Conservation (phyloP, 2,329 filamentous ascomycete genomes). For the Colletotrichum sidae region DNA sequence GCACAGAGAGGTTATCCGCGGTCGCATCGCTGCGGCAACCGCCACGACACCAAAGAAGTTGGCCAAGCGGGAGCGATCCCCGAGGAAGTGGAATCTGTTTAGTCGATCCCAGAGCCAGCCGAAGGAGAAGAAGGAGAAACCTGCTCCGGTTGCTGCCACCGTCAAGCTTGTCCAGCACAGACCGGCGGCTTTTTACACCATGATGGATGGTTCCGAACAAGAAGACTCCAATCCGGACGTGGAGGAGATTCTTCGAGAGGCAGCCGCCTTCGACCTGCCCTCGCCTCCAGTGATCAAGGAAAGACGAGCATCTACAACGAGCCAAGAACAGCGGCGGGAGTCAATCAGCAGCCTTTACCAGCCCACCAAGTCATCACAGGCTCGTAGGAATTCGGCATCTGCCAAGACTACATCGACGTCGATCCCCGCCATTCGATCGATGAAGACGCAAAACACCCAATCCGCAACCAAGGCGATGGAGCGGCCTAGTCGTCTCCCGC, state of each 20-base stretch:
- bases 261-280: constrained; percentile 49
- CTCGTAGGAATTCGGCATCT: constrained; percentile 29
- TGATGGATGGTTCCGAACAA: constrained; percentile 70
- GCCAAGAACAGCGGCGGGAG: constrained; percentile 27
- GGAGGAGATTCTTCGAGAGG: constrained; percentile 63
- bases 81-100: constrained; percentile 74
- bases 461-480: constrained; percentile 31
- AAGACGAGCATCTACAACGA: constrained; percentile 30
- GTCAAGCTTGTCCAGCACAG: constrained; percentile 63
- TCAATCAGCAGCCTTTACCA: constrained; percentile 27
- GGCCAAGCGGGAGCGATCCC: constrained; percentile 65
- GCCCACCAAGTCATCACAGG: constrained; percentile 34
- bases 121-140: constrained; percentile 51
- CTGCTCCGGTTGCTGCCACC: constrained; percentile 56
- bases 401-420: constrained; percentile 30
- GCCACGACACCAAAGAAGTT: constrained; percentile 62
- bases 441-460: constrained; percentile 27
- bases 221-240: constrained; percentile 58
- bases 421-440: constrained; percentile 31
- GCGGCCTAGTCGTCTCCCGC: constrained; percentile 75
- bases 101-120: constrained; percentile 63
- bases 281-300: constrained; percentile 31
- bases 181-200: constrained; percentile 69
- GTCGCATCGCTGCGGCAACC: constrained; percentile 43
- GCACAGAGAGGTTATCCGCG: constrained; percentile 49